Conservation (phyloP, 768 basidiomycete genomes). For the Suillus luteus region DNA sequence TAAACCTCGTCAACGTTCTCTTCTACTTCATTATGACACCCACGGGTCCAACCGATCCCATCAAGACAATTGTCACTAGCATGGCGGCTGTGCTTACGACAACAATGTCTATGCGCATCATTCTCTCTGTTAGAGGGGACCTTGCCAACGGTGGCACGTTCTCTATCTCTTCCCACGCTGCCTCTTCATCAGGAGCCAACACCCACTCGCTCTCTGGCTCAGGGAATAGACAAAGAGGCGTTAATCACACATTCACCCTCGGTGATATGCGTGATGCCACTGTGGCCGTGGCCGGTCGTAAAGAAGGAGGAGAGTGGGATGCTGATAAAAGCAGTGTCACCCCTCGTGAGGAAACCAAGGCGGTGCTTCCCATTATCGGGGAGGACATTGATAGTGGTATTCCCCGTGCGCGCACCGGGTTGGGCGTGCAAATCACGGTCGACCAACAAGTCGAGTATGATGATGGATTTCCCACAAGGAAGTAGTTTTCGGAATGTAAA, state of each 20-base stretch:
- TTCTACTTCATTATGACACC: conserved; percentile 87
- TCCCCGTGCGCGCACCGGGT: conserved; percentile 19
- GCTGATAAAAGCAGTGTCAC: conserved; percentile 44
- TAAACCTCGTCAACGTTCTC: conserved; percentile 81
- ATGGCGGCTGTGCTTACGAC: conserved; percentile 88
- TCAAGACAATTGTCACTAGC: conserved; percentile 81
- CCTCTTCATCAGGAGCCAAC: conserved; percentile 48
- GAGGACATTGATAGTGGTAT: conserved; percentile 28
- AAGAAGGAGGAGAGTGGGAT: conserved; percentile 43
- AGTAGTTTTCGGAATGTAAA: conserved; percentile 14
- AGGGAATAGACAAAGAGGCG: conserved; percentile 30
- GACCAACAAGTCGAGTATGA: conserved; percentile 59
- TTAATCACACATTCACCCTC: conserved; percentile 40
- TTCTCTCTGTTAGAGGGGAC: conserved; percentile 78
- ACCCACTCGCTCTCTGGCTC: conserved; percentile 39
- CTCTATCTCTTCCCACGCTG: conserved; percentile 49
- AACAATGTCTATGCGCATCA: conserved; percentile 86
- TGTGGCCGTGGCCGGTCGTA: conserved; percentile 46
- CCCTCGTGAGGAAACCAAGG: conserved; percentile 39
- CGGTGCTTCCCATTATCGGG: conserved; percentile 35
- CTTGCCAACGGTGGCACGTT: conserved; percentile 74
- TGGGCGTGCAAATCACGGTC: conserved; percentile 62
- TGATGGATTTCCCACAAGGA: conserved; percentile 20
- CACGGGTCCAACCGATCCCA: conserved; percentile 58
- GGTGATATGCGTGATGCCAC: conserved; percentile 58